A percentile compares a stretch with the other conserved stretches of the same genome.
Conservation (phyloP, 257 asterid species). For the Hygrophila difformis region DNA sequence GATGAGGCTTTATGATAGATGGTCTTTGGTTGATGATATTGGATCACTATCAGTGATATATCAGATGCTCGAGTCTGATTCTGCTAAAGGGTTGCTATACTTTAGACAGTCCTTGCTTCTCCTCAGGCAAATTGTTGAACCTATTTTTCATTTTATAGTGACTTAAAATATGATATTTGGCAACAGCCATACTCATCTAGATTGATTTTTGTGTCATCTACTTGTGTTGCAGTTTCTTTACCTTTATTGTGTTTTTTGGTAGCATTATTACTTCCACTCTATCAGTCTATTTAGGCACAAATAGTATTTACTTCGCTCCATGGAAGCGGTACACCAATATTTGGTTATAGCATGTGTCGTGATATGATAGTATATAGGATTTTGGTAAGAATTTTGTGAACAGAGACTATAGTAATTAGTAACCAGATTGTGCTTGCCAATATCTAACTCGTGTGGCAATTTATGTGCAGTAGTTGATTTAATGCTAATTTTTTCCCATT, state of each 20-base stretch:
- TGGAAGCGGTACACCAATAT: too few relatives aligned
- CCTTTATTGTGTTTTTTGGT: too few relatives aligned
- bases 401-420: neutral
- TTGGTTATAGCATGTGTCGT: too few relatives aligned
- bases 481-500: neutral
- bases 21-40: slow-evolving; percentile 96
- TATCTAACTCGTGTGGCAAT: neutral
- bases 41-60: slow-evolving; percentile 95
- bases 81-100: slow-evolving; percentile 82
- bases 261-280: too few relatives aligned
- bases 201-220: too few relatives aligned
- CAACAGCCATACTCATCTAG: too few relatives aligned
- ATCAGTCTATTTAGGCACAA: too few relatives aligned
- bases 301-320: too few relatives aligned
- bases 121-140: slow-evolving; percentile 66
- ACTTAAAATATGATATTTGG: too few relatives aligned
- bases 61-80: slow-evolving; percentile 97
- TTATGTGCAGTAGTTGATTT: neutral
- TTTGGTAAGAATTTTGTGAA: neutral
- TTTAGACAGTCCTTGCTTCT: slow-evolving; percentile 94
- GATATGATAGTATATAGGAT: too few relatives aligned
- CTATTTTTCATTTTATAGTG: too few relatives aligned
- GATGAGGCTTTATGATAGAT: slow-evolving; percentile 87
- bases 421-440: neutral
- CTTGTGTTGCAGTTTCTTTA: too few relatives aligned